These are phyloP conservation scores for Cryptosporidium parvum DNA, from an alignment of 169 alveolate genomes.

Conservation along the genomic window DNA sequence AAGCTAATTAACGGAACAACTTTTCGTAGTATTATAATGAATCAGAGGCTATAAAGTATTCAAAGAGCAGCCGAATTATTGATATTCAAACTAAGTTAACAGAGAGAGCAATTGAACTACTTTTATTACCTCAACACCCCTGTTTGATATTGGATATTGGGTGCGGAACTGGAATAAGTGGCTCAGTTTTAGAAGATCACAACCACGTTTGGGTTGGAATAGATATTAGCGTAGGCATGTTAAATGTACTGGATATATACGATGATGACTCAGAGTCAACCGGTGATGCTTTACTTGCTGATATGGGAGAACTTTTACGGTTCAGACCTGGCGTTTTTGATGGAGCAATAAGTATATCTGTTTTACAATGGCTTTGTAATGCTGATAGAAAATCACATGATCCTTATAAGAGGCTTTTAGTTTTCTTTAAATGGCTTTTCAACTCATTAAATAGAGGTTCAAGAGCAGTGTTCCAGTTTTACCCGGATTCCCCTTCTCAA, in stretches of 20 bases:
- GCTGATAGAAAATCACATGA: slow-evolving; percentile 92
- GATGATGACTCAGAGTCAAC: slow-evolving; percentile 82
- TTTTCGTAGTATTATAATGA: slow-evolving; percentile 86
- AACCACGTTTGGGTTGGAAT: slow-evolving; percentile 95
- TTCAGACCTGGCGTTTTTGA: slow-evolving; percentile 92
- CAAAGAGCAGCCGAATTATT: slow-evolving; percentile 90
- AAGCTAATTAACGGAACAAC: not conserved
- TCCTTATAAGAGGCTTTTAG: slow-evolving; percentile 90
- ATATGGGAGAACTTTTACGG: slow-evolving; percentile 93
- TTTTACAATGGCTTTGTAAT: slow-evolving; percentile 95
- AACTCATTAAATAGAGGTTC: slow-evolving; percentile 89
- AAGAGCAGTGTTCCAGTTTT: slow-evolving; percentile 94
- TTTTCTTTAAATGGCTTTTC: slow-evolving; percentile 91
- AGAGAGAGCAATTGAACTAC: slow-evolving; percentile 91
- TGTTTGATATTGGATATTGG: slow-evolving; percentile 95
- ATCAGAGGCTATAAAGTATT: slow-evolving; percentile 91
- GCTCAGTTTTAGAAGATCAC: slow-evolving; percentile 90
- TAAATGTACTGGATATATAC: slow-evolving; percentile 85
- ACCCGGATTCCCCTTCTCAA: slow-evolving; percentile 95
- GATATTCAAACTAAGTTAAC: slow-evolving; percentile 94
- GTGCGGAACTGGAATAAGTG: slow-evolving; percentile 98
- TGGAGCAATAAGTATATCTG: slow-evolving; percentile 94
- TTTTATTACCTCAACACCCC: slow-evolving; percentile 87
- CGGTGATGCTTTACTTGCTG: slow-evolving; percentile 93
- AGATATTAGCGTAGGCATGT: slow-evolving; percentile 94